Conservation (phyloP, 2,329 filamentous ascomycete genomes). For the Penicillium paneum region DNA sequence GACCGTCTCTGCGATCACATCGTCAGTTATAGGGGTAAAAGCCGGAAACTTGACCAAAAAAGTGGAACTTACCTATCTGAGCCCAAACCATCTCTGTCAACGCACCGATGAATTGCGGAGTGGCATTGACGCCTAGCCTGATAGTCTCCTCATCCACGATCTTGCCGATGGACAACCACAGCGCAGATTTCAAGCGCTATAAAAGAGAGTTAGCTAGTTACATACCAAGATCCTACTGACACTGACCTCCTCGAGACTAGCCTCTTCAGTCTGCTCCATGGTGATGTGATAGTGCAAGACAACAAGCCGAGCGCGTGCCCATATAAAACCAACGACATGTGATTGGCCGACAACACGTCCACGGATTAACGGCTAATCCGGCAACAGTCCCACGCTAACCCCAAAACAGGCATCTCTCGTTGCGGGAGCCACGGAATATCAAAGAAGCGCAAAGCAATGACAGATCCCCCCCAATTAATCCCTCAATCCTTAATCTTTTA, state of each 20-base stretch:
- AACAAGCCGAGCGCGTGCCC: slow-evolving; percentile 11
- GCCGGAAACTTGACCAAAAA: background rate
- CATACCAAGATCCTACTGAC: background rate
- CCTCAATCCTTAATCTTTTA: background rate
- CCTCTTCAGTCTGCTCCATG: slow-evolving; percentile 32
- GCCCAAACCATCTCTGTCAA: slow-evolving; percentile 84
- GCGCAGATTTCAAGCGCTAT: slow-evolving; percentile 75
- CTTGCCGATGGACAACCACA: slow-evolving; percentile 80
- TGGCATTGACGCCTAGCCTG: slow-evolving; percentile 73
- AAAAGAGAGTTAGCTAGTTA: background rate
- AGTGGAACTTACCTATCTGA: slow-evolving; percentile 65
- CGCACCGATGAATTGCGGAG: slow-evolving; percentile 83
- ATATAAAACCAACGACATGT: slow-evolving; percentile 7
- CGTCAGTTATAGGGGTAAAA: slow-evolving; percentile 3
- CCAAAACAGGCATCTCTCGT: slow-evolving; percentile 1
- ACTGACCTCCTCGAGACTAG: slow-evolving; percentile 35
- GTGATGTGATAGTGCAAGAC: slow-evolving; percentile 3
- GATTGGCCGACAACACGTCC: slow-evolving; percentile 24
- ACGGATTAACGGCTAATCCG: slow-evolving; percentile 20
- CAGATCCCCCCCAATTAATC: slow-evolving; percentile 5
- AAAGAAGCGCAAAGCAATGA: slow-evolving; percentile 9
- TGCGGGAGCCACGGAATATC: slow-evolving; percentile 11
- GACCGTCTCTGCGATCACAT: slow-evolving; percentile 47
- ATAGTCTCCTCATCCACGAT: slow-evolving; percentile 84
- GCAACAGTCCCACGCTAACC: background rate